Base-by-base conservation (phyloP, 495 filamentous ascomycete species). In the Penicillium dipodomyicola region DNA sequence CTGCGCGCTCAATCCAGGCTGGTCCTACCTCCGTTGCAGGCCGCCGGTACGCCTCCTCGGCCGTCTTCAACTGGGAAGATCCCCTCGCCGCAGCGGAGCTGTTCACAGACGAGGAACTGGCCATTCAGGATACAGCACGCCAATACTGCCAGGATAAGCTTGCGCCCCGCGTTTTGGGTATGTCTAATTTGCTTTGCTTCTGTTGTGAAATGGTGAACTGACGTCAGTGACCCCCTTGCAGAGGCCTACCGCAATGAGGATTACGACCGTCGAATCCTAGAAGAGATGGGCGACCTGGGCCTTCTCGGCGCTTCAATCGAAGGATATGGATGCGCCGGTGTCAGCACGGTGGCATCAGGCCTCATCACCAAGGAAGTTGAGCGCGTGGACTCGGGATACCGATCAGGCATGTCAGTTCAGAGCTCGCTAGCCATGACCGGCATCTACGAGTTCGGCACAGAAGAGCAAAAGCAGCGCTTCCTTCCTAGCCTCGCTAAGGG, bases 321-420 rank as follows among this genome's bases (percentile, higher is more conserved):
- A 47, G 94, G 94, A 39, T 96, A 97, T 60, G 94, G 82, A 6
- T 98, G 94, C 67, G 93, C 95, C n/a, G 94, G 95, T 44, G 90
- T 89, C 5, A 92, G 89, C 62, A 92, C 85, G 50, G 91, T 98
- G 32, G 91, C 95, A 1, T 89, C 88, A 3, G 95, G 94, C 15
- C 77, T 98, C 54, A 97, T 98, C 72, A 96, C 91, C 20, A 86
- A 94, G 66, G 94, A 94, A 60, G 95, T 98, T 11, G 94, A 98
- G 76, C 83, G 94, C 44, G 92, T 98, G 39, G 94, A 98, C 68
- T 92, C 88, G 46, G 94, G 94, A 39, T 98, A 98, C 71, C 85
- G 94, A 14, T 96, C 90, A 44, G 92, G 89, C 52, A 96, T 96
- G 89, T 95, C 90, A 15, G 94, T 98, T 11, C 94, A 98, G 72